phyloP scores from a whole-genome alignment of 2,329 filamentous ascomycete genomes.

The Aspergillaceae sp. region DNA sequence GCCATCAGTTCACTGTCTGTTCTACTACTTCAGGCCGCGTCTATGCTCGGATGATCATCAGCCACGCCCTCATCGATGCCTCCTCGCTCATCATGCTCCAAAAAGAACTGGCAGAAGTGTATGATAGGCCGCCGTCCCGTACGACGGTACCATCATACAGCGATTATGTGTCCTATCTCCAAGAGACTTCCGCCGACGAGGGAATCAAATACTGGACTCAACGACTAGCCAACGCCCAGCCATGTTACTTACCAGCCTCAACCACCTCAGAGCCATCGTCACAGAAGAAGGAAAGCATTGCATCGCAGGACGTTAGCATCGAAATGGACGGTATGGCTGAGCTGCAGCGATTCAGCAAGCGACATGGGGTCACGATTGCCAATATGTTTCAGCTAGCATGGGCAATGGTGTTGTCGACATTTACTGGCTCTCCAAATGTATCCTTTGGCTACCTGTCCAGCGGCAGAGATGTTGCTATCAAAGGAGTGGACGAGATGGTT shows the following conservation, averaged over 20 bases:
- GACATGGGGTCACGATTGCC: neutral
- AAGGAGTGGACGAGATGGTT: constrained; percentile 30
- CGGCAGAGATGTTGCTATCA: constrained; percentile 27
- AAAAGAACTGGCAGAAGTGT: constrained; percentile 1
- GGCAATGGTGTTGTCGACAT: constrained; percentile 11
- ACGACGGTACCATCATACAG: neutral
- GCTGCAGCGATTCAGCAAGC: neutral
- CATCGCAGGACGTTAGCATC: neutral
- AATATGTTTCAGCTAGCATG: constrained; percentile 13
- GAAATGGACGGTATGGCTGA: neutral
- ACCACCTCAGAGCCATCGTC: no score
- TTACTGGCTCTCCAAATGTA: constrained; percentile 14
- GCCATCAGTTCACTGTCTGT: neutral
- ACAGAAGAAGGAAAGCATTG: neutral
- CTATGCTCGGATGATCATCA: neutral
- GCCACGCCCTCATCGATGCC: constrained; percentile 2
- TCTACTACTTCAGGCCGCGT: neutral
- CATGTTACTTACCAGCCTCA: neutral
- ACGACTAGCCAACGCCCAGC: neutral
- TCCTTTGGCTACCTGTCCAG: constrained; percentile 20
- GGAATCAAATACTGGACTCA: constrained; percentile 18
- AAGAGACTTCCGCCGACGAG: neutral
- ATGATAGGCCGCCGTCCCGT: neutral
- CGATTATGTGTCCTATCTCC: neutral
- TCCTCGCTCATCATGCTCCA: constrained; percentile 1